These are phyloP conservation scores for Ogataea dorogensis DNA, from an alignment of 805 yeast species.

Conservation along the genomic window DNA sequence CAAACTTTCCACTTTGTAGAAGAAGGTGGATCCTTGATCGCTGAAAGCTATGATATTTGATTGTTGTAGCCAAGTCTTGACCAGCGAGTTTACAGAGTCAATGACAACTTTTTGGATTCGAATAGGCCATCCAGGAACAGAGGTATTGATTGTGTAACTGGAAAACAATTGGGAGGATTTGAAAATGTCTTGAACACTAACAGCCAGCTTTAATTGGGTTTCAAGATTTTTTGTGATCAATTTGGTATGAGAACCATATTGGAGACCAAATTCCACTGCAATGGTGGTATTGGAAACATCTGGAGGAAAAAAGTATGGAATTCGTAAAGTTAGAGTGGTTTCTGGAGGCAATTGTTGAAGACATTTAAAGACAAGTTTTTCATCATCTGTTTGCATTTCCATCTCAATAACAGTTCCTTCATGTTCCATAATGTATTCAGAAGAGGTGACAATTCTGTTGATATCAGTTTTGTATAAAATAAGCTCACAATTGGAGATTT, in stretches of 20 bases:
- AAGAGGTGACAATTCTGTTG: slow-evolving; percentile 27
- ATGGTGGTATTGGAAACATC: slow-evolving; percentile 33
- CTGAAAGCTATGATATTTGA: slow-evolving; percentile 50
- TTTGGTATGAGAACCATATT: slow-evolving; percentile 24
- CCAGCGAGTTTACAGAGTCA: slow-evolving; percentile 18
- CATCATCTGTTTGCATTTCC: slow-evolving; percentile 15
- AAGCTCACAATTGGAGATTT: slow-evolving; percentile 16
- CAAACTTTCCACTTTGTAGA: slow-evolving; percentile 48
- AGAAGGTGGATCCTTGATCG: slow-evolving; percentile 67
- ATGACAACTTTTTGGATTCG: slow-evolving; percentile 45
- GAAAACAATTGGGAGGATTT: slow-evolving; percentile 55
- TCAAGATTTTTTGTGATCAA: slow-evolving; percentile 38
- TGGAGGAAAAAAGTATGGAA: slow-evolving; percentile 37
- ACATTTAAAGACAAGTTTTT: slow-evolving; percentile 19
- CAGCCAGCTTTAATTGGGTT: slow-evolving; percentile 59
- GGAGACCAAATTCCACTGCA: slow-evolving; percentile 21
- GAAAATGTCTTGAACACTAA: slow-evolving; percentile 79
- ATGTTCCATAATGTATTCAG: slow-evolving; percentile 13
- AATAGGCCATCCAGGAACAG: slow-evolving; percentile 50
- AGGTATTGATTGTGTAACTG: slow-evolving; percentile 66
- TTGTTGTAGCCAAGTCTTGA: slow-evolving; percentile 34
- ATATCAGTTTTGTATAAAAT: slow-evolving; percentile 29
- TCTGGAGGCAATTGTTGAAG: slow-evolving; percentile 8
- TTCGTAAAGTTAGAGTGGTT: slow-evolving; percentile 14
- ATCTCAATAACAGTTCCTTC: slow-evolving; percentile 15